A percentile compares a stretch with the other conserved stretches of the same genome.
phyloP scores from a whole-genome alignment of 2,329 filamentous ascomycete genomes.

The Ophiostoma sp. region DNA sequence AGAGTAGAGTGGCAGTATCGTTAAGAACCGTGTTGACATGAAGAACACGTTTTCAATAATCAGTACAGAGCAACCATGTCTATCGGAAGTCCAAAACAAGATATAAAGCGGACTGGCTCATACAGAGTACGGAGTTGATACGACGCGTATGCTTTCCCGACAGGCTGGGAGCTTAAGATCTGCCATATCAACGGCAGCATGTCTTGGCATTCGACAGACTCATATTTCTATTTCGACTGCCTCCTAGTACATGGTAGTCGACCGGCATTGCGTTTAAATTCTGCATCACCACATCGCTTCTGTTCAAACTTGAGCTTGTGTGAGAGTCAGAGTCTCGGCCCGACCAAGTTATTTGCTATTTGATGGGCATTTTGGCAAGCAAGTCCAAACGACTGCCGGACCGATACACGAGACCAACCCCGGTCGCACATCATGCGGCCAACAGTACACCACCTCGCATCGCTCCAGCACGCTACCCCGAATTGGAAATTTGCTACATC shows the following conservation, averaged over 20 bases:
- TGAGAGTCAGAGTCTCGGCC: background rate
- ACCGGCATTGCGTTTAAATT: background rate
- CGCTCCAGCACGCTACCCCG: background rate
- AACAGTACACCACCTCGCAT: background rate
- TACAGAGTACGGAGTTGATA: background rate
- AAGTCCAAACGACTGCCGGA: background rate
- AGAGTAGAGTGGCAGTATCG: no score
- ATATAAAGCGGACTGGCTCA: background rate
- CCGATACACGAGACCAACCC: background rate
- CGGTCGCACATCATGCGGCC: background rate
- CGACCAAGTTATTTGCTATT: background rate
- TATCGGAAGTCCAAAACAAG: no score
- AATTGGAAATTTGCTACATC: background rate
- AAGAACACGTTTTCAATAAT: background rate
- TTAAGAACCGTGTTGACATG: background rate
- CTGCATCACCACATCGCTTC: background rate
- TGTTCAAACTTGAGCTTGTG: background rate
- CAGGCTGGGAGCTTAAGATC: background rate
- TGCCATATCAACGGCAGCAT: background rate
- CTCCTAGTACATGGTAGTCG: background rate
- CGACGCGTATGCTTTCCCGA: background rate
- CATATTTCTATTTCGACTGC: constrained; percentile 1
- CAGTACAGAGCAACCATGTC: background rate
- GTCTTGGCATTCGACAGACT: background rate
- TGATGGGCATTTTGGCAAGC: background rate